Evolutionary conservation across 129 eudicot genomes (phyloP), one percentile per base, ranked within the genome.

Genomic region (Sambucus nigra): DNA sequence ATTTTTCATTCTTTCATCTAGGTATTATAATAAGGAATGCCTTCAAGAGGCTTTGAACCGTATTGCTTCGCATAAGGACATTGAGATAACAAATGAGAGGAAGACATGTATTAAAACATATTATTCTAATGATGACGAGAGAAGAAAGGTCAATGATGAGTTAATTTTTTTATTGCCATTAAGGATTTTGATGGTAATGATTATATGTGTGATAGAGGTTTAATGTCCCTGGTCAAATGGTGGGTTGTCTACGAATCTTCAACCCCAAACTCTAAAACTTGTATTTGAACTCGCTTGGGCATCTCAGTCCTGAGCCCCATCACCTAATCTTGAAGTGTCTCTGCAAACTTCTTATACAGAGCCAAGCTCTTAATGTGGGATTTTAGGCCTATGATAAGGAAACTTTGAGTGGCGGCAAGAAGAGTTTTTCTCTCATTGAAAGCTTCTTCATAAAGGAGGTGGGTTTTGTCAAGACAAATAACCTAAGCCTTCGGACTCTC

Each of bases 201-300:
- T 25, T 27, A 39, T 4, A 9, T 11, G 2, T 2, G 35, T 40
- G 54, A 59, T 59, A 15, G 41, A 45, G 19, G 5, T 10, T 29
- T 2, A 2, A 29, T 58, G 59, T 52, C 48, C 20, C 65, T 59
- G 3, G 20, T 23, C 1, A 6, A 1, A 2, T 59, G 73, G 73
- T 68, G 73, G 66, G 18, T 46, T 0, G n/a, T 5, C 2, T 29
- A 35, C 16, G 55, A 67, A 12, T n/a, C 38, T 0, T 5, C 3
- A 0, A 42, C 64, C 0, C 73, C 67, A 19, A 8, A 8, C 66
- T 68, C 20, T 60, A 59, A 59, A 0, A 23, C 2, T 13, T 68
- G 11, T 42, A 46, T 1, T 22, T 59, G n/a, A 51, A n/a, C 19
- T 28, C 59, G 7, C 61, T 68, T 46, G 54, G 47, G 1, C 73